Conservation (phyloP, 345 rosid genomes). For the Corymbia maculata region DNA sequence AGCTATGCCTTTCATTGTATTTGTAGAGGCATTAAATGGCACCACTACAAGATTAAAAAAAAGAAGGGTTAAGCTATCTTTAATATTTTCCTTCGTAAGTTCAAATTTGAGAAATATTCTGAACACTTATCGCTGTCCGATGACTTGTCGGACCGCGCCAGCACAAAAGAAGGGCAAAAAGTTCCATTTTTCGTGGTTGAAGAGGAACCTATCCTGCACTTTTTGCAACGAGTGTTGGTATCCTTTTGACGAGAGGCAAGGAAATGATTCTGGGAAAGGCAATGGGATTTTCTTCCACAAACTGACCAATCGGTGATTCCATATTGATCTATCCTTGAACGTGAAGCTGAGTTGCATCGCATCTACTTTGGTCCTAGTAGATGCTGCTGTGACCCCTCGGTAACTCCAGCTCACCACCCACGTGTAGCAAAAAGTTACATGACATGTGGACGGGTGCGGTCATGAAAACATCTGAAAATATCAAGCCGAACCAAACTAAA, state of each 20-base stretch:
- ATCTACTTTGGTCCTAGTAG: background rate
- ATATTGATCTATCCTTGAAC: background rate
- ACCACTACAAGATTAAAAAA: background rate
- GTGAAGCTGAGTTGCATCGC: background rate
- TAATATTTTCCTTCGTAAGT: background rate
- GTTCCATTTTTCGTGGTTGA: background rate
- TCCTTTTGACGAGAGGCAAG: background rate
- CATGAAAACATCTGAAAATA: background rate
- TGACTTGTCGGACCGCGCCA: background rate
- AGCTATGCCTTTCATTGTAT: background rate
- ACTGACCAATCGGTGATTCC: background rate
- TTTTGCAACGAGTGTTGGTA: background rate
- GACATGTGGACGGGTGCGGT: background rate
- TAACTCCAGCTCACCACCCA: background rate
- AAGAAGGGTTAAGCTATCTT: background rate
- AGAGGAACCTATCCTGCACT: background rate
- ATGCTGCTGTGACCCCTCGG: background rate
- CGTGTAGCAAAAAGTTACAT: background rate
- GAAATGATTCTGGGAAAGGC: background rate
- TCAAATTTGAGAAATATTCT: background rate
- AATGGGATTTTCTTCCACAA: background rate
- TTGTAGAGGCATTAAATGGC: background rate
- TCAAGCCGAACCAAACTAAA: fast-evolving
- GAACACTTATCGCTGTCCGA: fast-evolving
- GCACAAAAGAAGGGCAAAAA: background rate